Conservation (phyloP, 768 basidiomycete species). For the Pluteus cervinus region DNA sequence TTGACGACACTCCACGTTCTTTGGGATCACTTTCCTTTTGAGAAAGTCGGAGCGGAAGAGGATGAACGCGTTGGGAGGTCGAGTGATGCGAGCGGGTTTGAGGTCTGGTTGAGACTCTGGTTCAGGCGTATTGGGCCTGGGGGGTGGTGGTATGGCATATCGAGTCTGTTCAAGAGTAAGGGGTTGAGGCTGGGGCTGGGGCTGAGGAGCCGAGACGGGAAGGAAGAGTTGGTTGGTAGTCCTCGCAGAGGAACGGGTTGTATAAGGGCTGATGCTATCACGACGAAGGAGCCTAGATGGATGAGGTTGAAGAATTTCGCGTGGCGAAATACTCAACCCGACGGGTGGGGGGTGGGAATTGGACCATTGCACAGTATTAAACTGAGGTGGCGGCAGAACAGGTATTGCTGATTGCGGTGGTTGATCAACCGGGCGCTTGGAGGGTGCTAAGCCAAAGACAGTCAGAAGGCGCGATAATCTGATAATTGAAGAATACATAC, state of each 20-base stretch:
- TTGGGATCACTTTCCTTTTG: constrained; percentile 39
- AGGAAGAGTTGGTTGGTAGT: too few species aligned
- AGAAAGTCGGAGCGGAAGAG: constrained; percentile 68
- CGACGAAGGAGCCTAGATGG: too few species aligned
- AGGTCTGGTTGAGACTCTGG: constrained; percentile 7
- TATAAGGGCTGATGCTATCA: too few species aligned
- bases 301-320: too few species aligned
- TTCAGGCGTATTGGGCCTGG: too few species aligned
- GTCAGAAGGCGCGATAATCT: constrained; percentile 9
- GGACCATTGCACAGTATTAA: constrained; percentile 2
- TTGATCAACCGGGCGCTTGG: not conserved
- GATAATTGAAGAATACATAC: too few species aligned
- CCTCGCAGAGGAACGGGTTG: too few species aligned
- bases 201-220: too few species aligned
- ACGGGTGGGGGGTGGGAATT: constrained; percentile 5
- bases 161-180: too few species aligned
- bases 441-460: not conserved
- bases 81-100: constrained; percentile 45
- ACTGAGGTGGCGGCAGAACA: constrained; percentile 3
- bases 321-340: too few species aligned
- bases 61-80: constrained; percentile 84
- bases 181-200: too few species aligned
- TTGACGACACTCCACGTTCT: constrained; percentile 57
- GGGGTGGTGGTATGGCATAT: too few species aligned
- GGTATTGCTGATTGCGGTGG: constrained; percentile 4